A percentile compares a stretch with the other conserved stretches of the same genome.
phyloP scores from a whole-genome alignment of 768 basidiomycete species.

The Mrakia blollopis region DNA sequence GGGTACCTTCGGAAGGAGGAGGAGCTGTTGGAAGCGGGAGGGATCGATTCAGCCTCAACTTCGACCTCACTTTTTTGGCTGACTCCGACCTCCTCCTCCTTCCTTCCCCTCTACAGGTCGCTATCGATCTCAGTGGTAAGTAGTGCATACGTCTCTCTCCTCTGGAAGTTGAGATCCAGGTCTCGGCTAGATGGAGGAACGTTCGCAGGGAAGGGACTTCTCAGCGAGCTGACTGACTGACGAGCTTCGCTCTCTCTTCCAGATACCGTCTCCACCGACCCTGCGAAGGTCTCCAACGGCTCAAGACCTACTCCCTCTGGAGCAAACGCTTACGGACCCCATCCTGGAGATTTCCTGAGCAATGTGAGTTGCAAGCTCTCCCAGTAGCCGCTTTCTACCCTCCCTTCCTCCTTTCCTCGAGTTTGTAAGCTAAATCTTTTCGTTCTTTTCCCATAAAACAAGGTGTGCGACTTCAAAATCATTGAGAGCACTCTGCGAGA shows the following conservation, averaged over 20 bases:
- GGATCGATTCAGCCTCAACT: constrained; percentile 1
- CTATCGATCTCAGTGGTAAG: constrained; percentile 15
- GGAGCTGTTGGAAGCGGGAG: no score
- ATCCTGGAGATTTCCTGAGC: constrained; percentile 32
- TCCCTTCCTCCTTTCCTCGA: constrained; percentile 48
- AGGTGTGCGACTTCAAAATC: constrained; percentile 65
- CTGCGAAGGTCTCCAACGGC: neutral
- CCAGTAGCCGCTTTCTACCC: neutral
- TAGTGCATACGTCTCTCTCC: neutral
- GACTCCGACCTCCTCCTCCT: neutral
- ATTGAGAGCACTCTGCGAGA: constrained; percentile 96
- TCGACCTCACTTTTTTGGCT: neutral
- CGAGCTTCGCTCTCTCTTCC: neutral
- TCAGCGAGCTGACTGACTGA: neutral
- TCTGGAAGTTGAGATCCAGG: neutral
- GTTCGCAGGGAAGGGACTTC: neutral
- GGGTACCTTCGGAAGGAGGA: no score
- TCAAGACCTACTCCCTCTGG: no score
- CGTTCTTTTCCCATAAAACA: no score
- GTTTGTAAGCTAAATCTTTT: no score
- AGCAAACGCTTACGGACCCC: constrained; percentile 23
- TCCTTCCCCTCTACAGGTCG: neutral
- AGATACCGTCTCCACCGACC: neutral
- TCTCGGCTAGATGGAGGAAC: neutral
- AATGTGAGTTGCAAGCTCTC: constrained; percentile 11